These are phyloP conservation scores for Starmera amethionina DNA, from an alignment of 805 yeast genomes.

Conservation along the genomic window DNA sequence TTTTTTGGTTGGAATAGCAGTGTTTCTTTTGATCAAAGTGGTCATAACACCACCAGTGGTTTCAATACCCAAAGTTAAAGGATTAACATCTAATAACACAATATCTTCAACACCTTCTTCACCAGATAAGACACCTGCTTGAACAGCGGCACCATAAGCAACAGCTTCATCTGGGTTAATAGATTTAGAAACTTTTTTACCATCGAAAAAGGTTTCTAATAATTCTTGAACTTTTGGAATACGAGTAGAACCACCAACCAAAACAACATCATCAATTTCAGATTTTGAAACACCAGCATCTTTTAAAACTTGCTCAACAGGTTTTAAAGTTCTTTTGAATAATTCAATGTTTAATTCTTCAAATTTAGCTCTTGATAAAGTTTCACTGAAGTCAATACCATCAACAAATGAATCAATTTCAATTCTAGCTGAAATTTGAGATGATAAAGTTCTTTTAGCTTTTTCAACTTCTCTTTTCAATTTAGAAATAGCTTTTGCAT, in stretches of 20 bases:
- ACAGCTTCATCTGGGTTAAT: constrained; percentile 99
- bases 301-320: constrained; percentile 91
- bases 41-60: constrained; percentile 98
- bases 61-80: constrained; percentile 91
- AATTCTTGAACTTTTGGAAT: constrained; percentile 97
- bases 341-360: constrained; percentile 92
- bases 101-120: constrained; percentile 89
- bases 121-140: constrained; percentile 95
- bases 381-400: constrained; percentile 92
- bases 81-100: constrained; percentile 86
- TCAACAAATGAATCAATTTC: constrained; percentile 93
- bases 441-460: constrained; percentile 93
- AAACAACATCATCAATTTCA: constrained; percentile 88
- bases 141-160: constrained; percentile 99
- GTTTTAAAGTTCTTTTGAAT: constrained; percentile 90
- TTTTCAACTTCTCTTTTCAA: constrained; percentile 96
- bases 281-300: constrained; percentile 84
- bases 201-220: constrained; percentile 81
- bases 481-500: constrained; percentile 83
- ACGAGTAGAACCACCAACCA: constrained; percentile 99
- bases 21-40: constrained; percentile 86
- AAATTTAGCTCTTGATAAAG: constrained; percentile 94
- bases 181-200: constrained; percentile 94
- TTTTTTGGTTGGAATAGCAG: constrained; percentile 92
- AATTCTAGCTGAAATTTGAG: constrained; percentile 91